Percentiles rank a stretch among this genome's conserved stretches.
phyloP scores from a whole-genome alignment of 495 filamentous ascomycete genomes.

The Daldinia loculata region DNA sequence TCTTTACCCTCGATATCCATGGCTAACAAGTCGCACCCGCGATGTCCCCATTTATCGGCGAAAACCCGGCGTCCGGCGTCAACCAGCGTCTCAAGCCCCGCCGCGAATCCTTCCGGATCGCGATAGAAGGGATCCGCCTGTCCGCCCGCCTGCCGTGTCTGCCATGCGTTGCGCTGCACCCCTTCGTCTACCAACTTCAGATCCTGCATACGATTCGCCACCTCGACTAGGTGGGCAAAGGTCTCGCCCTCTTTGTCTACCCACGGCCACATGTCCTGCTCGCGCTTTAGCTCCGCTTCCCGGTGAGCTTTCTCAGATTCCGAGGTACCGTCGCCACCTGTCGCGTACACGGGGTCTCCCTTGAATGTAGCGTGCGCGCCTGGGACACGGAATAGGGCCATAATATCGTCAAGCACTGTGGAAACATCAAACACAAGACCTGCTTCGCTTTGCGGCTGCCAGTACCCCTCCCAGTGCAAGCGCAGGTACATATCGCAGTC shows the following conservation, averaged over 20 bases:
- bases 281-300: conserved; percentile 42
- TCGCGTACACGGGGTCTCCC: conserved; percentile 42
- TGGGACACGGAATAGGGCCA: conserved; percentile 54
- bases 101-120: conserved; percentile 62
- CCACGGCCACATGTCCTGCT: conserved; percentile 44
- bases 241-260: conserved; percentile 49
- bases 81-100: conserved; percentile 57
- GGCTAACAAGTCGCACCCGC: conserved; percentile 40
- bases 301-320: conserved; percentile 28
- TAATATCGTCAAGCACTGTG: conserved; percentile 54
- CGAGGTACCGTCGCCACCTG: background rate
- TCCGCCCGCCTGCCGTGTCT: conserved; percentile 61
- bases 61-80: conserved; percentile 61
- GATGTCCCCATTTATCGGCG: conserved; percentile 64
- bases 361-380: conserved; percentile 43
- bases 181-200: conserved; percentile 45
- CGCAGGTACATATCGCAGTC: conserved; percentile 68
- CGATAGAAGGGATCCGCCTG: conserved; percentile 66
- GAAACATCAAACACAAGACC: conserved; percentile 63
- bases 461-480: conserved; percentile 61
- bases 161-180: conserved; percentile 62
- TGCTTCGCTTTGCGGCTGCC: conserved; percentile 54
- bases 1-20: conserved; percentile 47
- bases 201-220: conserved; percentile 49
- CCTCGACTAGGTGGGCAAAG: conserved; percentile 47